These are phyloP conservation scores for Zopfochytrium polystomum DNA, from an alignment of 371 early-diverging fungal species.

Conservation along the genomic window DNA sequence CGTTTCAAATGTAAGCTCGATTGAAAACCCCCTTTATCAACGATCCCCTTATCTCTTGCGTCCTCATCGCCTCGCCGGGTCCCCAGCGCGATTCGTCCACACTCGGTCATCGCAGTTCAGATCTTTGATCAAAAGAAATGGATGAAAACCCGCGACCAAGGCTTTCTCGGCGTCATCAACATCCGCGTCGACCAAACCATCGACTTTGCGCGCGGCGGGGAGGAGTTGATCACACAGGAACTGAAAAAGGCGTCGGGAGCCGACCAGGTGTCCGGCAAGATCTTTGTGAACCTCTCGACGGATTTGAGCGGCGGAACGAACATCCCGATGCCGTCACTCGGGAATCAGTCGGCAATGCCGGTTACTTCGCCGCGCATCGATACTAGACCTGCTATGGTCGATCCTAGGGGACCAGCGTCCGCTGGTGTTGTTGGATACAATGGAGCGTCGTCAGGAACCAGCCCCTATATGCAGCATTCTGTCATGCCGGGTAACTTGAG, in stretches of 20 bases:
- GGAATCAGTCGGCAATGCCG: too few species aligned
- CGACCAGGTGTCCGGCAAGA: background rate
- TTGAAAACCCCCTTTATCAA: background rate
- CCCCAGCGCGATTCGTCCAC: too few species aligned
- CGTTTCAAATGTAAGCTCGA: slow-evolving; percentile 54
- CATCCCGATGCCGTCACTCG: too few species aligned
- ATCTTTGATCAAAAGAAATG: slow-evolving; percentile 95
- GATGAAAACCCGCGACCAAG: slow-evolving; percentile 86
- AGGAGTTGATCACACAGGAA: slow-evolving; percentile 33
- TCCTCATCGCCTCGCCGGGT: too few species aligned
- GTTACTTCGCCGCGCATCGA: too few species aligned
- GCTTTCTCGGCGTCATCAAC: slow-evolving; percentile 91
- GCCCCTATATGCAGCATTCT: too few species aligned
- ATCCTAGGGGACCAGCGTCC: too few species aligned
- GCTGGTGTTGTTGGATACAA: background rate
- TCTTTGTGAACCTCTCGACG: slow-evolving; percentile 1
- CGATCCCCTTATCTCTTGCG: too few species aligned
- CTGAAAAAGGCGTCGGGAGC: slow-evolving; percentile 14
- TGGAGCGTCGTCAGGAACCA: too few species aligned
- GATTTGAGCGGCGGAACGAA: too few species aligned
- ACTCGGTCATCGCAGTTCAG: slow-evolving; percentile 86
- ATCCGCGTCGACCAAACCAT: slow-evolving; percentile 76
- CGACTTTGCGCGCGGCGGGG: slow-evolving; percentile 50
- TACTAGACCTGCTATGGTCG: too few species aligned
- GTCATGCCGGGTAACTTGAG: too few species aligned